These are phyloP conservation scores for Ceratocystis diversiconidia DNA, from an alignment of 2,329 filamentous ascomycete genomes.

Conservation along the genomic window DNA sequence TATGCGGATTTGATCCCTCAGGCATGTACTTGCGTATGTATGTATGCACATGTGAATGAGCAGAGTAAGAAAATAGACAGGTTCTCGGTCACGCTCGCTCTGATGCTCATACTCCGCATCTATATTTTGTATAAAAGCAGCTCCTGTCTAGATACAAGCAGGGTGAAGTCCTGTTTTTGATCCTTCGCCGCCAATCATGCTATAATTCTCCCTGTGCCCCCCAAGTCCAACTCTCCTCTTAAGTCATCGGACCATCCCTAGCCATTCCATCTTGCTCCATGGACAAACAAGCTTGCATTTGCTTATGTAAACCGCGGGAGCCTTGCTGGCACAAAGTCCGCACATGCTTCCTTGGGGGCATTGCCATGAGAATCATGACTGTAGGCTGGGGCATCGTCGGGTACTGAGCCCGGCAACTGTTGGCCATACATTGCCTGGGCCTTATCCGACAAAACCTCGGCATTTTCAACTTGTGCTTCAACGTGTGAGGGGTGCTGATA, in stretches of 20 bases:
- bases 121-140: background rate
- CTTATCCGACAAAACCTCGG: background rate
- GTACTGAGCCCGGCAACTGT: background rate
- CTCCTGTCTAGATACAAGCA: background rate
- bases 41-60: background rate
- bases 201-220: background rate
- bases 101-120: background rate
- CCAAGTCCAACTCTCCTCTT: background rate
- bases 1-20: background rate
- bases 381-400: constrained; percentile 4
- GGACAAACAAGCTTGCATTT: background rate
- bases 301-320: constrained; percentile 40
- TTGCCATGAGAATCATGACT: background rate
- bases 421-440: constrained; percentile 3
- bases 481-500: background rate
- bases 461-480: constrained; percentile 9
- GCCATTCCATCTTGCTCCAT: background rate
- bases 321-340: constrained; percentile 42
- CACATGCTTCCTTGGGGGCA: constrained; percentile 4
- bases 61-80: background rate
- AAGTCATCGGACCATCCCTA: background rate
- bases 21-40: background rate
- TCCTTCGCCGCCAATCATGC: background rate
- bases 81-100: background rate
- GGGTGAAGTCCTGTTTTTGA: constrained; percentile 8